Evolutionary conservation across 305 asterid genomes (phyloP).

Genomic region (Fraxinus ornus): DNA sequence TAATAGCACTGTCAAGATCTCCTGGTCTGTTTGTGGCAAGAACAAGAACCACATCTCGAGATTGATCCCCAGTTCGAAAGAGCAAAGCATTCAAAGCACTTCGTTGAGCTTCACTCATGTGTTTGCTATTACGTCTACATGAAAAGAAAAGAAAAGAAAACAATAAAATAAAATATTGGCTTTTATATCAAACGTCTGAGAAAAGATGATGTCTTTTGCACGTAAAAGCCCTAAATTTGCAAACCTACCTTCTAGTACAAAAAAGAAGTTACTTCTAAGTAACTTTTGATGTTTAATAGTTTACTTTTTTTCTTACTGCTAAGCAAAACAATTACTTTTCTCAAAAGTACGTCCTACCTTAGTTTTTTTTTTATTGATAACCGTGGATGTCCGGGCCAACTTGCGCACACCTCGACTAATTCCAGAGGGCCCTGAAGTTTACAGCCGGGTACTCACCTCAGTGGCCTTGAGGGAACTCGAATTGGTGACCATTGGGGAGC

Average conservation of each 20-base stretch:
- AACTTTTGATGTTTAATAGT: not conserved
- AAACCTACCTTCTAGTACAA: not conserved
- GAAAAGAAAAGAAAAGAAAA: not conserved
- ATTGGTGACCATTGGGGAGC: no score
- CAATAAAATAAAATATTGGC: not conserved
- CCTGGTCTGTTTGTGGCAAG: conserved; percentile 96
- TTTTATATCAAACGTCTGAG: not conserved
- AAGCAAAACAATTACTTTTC: not conserved
- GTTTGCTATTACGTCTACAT: conserved; percentile 80
- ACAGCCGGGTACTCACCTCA: no score
- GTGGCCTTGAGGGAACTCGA: no score
- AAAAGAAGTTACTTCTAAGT: not conserved
- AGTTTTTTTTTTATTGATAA: no score
- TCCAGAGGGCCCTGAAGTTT: no score
- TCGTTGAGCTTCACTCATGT: conserved; percentile 97
- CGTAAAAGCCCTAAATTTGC: not conserved
- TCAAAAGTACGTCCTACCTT: no score
- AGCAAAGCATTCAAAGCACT: conserved; percentile 92
- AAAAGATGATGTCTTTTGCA: not conserved
- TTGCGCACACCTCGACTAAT: no score
- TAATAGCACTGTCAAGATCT: conserved; percentile 88
- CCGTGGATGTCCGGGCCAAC: no score
- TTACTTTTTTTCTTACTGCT: not conserved
- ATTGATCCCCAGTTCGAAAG: conserved; percentile 96
- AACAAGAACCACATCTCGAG: conserved; percentile 88